phyloP scores from a whole-genome alignment of 129 eudicot genomes.

The Helianthus annuus region HanXRQr2.0-SUNRISE NC_035442.2:175312229-175312728 shows the following conservation, averaged over 20 bases:
- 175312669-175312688: background rate
- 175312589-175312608: conserved; percentile 82
- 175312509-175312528: conserved; percentile 81
- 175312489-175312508: conserved; percentile 86
- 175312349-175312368: no score
- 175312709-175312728: background rate
- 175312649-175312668: background rate
- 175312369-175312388: no score
- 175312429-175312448: background rate
- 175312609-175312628: conserved; percentile 74
- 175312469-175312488: background rate
- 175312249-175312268: no score
- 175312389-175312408: background rate
- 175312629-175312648: conserved; percentile 44
- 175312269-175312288: no score
- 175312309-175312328: no score
- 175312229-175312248: no score
- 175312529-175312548: conserved; percentile 93
- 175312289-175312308: no score
- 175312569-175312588: conserved; percentile 73
- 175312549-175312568: conserved; percentile 79
- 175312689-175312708: background rate
- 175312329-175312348: no score
- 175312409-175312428: background rate
- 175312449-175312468: background rate